Evolutionary conservation across 768 basidiomycete species (phyloP), one percentile per base, ranked within the genome.

Genomic region (Trametes punicea): DNA sequence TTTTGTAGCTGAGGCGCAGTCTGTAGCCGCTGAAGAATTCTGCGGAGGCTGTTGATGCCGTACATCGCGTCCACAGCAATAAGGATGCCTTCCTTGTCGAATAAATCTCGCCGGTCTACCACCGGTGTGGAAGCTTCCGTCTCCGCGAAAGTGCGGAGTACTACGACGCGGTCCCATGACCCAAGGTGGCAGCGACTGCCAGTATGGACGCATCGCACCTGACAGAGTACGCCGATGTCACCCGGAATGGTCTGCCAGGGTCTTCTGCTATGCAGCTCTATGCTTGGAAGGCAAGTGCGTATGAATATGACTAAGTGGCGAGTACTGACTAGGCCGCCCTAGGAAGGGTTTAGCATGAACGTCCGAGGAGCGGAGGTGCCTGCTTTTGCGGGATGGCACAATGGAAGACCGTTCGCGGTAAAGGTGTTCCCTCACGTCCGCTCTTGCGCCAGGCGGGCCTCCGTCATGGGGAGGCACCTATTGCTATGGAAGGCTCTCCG

Each of bases 61-160:
- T 54, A 54, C 3, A n/a, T n/a, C n/a, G n/a, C 18, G 20, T 27
- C 6, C 29, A 46, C 31, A 46, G 33, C 44, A 30, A 45, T 36
- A 16, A 27, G 21, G 33, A 2, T 18, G 33, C 25, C 20, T 39
- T 18, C 44, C 52, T 3, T 46, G 1, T n/a, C 18, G 26, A 21
- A 36, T 4, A 33, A 2, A 25, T 20, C 15, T 39, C 44, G 34
- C 52, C 52, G 52, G 44, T 46, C 34, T 54, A 30, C 52, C 6
- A 23, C 52, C 52, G 52, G 25, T 27, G 44, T 36, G 15, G 23
- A 26, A 18, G 13, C 23, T 38, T 54, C 26, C 26, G 13, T 46
- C 42, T 36, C 44, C 52, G 52, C 42, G 44, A 46, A 54, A 33
- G 52, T 54, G 36, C 42, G 52, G 34, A 54, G 52, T 46, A 54